These are phyloP conservation scores for Pleurostoma richardsiae DNA, from an alignment of 2,329 filamentous ascomycete species.

Conservation along the genomic window DNA sequence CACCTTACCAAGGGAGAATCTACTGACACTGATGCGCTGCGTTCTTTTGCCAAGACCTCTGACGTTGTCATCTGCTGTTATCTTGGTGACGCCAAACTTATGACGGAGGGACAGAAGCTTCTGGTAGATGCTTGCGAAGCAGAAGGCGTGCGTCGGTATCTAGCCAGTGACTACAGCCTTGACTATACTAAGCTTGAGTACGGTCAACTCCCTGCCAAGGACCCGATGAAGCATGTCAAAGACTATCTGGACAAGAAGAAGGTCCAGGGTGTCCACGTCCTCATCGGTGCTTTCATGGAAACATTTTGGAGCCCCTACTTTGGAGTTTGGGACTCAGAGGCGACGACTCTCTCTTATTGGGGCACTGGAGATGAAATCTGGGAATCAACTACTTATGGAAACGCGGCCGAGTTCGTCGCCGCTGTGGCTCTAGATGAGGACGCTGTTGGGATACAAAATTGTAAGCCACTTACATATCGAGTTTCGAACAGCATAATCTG, in stretches of 20 bases:
- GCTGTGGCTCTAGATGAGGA: conserved; percentile 12
- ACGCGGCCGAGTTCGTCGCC: conserved; percentile 29
- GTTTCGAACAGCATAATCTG: too few relatives aligned
- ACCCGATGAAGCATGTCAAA: conserved; percentile 32
- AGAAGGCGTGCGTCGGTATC: conserved; percentile 26
- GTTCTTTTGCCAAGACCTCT: conserved; percentile 19
- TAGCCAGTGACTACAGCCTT: conserved; percentile 33
- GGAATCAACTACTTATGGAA: conserved; percentile 29
- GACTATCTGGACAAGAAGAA: conserved; percentile 29
- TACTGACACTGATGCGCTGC: conserved; percentile 15
- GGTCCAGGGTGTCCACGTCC: conserved; percentile 31
- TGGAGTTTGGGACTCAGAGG: conserved; percentile 12
- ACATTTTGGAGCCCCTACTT: conserved; percentile 20
- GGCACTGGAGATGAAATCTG: conserved; percentile 27
- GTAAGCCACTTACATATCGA: neutral
- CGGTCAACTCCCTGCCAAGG: conserved; percentile 29
- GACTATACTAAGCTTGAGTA: conserved; percentile 31
- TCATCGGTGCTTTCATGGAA: conserved; percentile 32
- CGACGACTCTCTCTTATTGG: conserved; percentile 23
- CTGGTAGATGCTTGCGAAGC: conserved; percentile 32
- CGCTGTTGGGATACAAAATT: conserved; percentile 5
- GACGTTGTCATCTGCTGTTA: conserved; percentile 34
- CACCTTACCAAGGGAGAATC: conserved; percentile 18
- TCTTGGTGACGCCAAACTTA: conserved; percentile 27
- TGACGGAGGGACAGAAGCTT: conserved; percentile 32